These are phyloP conservation scores for Balakata baccata DNA, from an alignment of 345 rosid species.

Conservation along the genomic window DNA sequence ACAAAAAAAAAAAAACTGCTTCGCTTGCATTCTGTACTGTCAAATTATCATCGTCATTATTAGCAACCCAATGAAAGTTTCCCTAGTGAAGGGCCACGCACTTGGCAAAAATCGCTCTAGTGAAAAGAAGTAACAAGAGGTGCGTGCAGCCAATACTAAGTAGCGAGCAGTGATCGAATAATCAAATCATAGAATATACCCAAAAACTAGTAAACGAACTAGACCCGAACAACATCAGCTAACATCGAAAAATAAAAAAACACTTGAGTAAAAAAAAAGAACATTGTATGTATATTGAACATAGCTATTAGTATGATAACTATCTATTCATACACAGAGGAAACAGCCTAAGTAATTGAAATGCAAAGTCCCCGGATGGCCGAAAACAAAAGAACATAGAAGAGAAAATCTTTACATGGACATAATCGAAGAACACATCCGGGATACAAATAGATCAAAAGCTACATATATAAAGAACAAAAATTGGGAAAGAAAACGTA, in stretches of 20 bases:
- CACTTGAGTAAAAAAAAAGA: no score
- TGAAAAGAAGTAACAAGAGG: neutral
- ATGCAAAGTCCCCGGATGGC: neutral
- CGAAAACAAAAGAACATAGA: neutral
- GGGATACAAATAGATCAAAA: neutral
- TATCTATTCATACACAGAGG: neutral
- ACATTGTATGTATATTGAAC: no score
- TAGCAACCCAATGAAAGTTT: neutral
- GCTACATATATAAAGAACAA: neutral
- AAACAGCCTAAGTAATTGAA: neutral
- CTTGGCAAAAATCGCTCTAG: neutral
- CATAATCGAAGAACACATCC: neutral
- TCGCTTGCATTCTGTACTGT: neutral
- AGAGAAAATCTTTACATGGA: neutral
- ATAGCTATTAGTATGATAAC: no score
- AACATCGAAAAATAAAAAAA: neutral
- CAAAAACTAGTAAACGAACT: neutral
- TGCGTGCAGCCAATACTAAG: neutral
- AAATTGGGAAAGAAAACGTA: slow-evolving; percentile 23
- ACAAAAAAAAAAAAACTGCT: neutral
- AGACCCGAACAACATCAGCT: neutral
- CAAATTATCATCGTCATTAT: neutral
- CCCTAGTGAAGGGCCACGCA: neutral
- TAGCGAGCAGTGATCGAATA: neutral
- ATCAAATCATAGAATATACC: neutral